A percentile compares a stretch with the other conserved stretches of the same genome.
These are phyloP conservation scores for Barnettozyma hawaiiensis DNA, from an alignment of 1,139 yeast genomes.

Conservation along the genomic window DNA sequence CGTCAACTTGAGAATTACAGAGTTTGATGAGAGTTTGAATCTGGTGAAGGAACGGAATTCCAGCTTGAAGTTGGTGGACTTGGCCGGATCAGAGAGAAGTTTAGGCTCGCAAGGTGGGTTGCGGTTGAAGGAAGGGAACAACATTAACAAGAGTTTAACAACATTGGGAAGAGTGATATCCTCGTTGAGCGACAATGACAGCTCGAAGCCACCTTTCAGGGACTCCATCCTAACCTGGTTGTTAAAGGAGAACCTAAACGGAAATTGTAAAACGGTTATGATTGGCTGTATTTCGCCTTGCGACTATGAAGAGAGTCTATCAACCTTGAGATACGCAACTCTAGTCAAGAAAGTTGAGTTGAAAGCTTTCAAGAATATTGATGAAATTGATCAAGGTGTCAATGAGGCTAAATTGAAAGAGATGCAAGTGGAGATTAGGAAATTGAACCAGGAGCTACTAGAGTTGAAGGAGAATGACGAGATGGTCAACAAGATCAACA, in stretches of 20 bases:
- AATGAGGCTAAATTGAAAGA: conserved; percentile 27
- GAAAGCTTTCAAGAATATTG: conserved; percentile 47
- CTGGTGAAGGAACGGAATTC: conserved; percentile 44
- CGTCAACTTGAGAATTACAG: conserved; percentile 52
- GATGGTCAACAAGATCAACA: conserved; percentile 21
- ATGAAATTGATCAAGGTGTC: conserved; percentile 31
- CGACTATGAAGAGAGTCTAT: conserved; percentile 67
- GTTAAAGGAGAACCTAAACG: conserved; percentile 65
- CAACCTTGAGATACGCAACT: conserved; percentile 70
- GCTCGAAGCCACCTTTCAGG: conserved; percentile 44
- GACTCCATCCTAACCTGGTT: conserved; percentile 72
- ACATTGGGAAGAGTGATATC: conserved; percentile 74
- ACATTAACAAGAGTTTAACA: conserved; percentile 69
- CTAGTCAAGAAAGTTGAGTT: conserved; percentile 68
- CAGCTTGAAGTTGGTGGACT: conserved; percentile 63
- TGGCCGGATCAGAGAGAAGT: conserved; percentile 78
- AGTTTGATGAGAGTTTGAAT: conserved; percentile 43
- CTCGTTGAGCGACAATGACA: conserved; percentile 42
- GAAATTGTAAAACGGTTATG: conserved; percentile 73
- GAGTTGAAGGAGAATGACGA: conserved; percentile 27
- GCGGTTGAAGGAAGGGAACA: conserved; percentile 66
- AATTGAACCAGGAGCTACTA: conserved; percentile 23
- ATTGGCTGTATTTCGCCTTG: conserved; percentile 71
- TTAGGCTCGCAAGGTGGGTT: conserved; percentile 64
- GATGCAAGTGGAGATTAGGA: conserved; percentile 37